Base-by-base conservation (phyloP, 495 filamentous ascomycete species). In the Aspergillus mulundensis region DNA sequence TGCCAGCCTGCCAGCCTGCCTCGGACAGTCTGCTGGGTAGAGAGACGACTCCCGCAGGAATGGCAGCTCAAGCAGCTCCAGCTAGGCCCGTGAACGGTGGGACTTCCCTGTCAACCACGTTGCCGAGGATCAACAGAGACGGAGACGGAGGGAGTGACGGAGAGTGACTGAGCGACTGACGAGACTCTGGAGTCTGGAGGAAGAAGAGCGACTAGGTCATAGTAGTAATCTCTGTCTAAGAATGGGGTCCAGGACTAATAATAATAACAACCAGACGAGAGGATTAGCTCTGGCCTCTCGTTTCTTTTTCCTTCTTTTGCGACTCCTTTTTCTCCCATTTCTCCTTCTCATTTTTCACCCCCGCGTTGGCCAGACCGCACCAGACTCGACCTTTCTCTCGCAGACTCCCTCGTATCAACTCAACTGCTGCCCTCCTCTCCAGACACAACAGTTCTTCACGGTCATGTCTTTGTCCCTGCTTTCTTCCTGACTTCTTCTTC, bases 31-130 rank as follows among this genome's bases (percentile, higher is more conserved):
- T n/a, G n/a, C n/a, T n/a, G n/a, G n/a, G n/a, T n/a, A n/a, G n/a
- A n/a, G n/a, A n/a, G n/a, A n/a, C n/a, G n/a, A n/a, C n/a, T n/a
- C n/a, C n/a, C n/a, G n/a, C n/a, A n/a, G n/a, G n/a, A n/a, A n/a
- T n/a, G n/a, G n/a, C n/a, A n/a, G n/a, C n/a, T n/a, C n/a, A n/a
- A n/a, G n/a, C n/a, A n/a, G n/a, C n/a, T n/a, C n/a, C n/a, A n/a
- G n/a, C n/a, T n/a, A n/a, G n/a, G 41, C 11, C 19, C 46, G 32
- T 47, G 57, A 57, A 56, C 50, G 41, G 60, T 46, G 51, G 54
- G 50, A 54, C 49, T 53, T 32, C 65, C 65, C 65, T 68, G 65
- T 68, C 65, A 68, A 68, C 65, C 65, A 68, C 65, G 65, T 68
- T 68, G 65, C 56, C 49, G 59, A 46, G 53, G 65, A 62, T 66